Conservation (phyloP, 2,329 filamentous ascomycete genomes). For the Fusarium lyarnte region DNA sequence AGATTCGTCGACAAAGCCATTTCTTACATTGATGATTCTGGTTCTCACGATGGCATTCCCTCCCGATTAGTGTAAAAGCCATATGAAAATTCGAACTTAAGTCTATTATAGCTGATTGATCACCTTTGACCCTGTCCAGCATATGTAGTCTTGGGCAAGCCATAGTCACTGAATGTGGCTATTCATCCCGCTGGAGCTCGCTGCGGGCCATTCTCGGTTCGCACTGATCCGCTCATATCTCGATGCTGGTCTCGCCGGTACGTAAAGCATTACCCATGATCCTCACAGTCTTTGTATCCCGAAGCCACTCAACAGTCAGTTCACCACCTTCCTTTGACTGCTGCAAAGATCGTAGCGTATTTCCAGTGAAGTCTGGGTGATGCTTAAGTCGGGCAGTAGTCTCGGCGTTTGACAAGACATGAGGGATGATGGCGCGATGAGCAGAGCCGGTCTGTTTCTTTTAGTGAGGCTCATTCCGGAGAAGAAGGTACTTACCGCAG, state of each 20-base stretch:
- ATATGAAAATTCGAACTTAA: rapidly evolving
- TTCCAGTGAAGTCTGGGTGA: background rate
- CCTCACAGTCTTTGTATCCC: background rate
- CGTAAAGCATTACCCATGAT: background rate
- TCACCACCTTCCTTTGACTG: conserved; percentile 10
- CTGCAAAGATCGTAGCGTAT: background rate
- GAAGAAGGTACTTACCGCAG: background rate
- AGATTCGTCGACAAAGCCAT: background rate
- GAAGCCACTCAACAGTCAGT: conserved; percentile 3
- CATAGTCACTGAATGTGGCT: background rate
- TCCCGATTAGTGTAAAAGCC: rapidly evolving
- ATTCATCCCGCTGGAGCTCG: rapidly evolving
- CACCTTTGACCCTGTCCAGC: rapidly evolving
- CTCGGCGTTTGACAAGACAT: background rate
- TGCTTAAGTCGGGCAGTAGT: background rate
- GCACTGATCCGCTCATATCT: background rate
- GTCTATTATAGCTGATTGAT: rapidly evolving
- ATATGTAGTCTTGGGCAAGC: background rate
- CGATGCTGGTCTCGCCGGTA: background rate
- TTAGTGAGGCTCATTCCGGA: rapidly evolving
- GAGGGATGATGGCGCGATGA: conserved; percentile 4
- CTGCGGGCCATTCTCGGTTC: background rate
- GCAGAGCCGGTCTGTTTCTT: background rate
- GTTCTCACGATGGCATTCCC: rapidly evolving
- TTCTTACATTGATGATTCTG: rapidly evolving